These are phyloP conservation scores for Paspalum vaginatum DNA, from an alignment of 176 grass and related monocot species.

Conservation along the genomic window DNA sequence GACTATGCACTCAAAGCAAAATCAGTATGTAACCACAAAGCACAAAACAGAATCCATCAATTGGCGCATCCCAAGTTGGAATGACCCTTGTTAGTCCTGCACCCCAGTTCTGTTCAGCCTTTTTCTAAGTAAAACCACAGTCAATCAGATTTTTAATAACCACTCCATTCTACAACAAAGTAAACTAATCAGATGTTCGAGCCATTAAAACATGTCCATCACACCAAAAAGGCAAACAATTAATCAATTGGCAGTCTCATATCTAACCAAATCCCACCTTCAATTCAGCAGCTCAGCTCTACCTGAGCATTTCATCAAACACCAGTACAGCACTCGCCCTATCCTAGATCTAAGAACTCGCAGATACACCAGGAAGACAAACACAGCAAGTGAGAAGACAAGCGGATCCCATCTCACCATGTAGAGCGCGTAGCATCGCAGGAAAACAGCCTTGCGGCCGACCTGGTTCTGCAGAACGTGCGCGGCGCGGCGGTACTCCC, in stretches of 20 bases:
- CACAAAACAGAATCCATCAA: background rate
- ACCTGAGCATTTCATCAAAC: conserved; percentile 60
- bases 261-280: background rate
- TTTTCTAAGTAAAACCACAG: conserved; percentile 28
- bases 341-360: conserved; percentile 33
- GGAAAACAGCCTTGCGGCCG: conserved; percentile 77
- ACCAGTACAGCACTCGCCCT: conserved; percentile 14
- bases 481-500: conserved; percentile 86
- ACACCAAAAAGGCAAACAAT: background rate
- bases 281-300: background rate
- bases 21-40: background rate
- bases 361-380: background rate
- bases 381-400: background rate
- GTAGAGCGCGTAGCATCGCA: conserved; percentile 96
- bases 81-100: background rate
- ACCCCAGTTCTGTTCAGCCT: background rate
- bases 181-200: background rate
- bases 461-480: conserved; percentile 68
- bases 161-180: conserved; percentile 2
- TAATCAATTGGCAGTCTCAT: background rate
- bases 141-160: background rate
- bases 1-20: background rate
- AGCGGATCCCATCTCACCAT: conserved; percentile 47
- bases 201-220: background rate
- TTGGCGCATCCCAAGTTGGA: background rate